Conservation (phyloP, 345 rosid species). For the Raphanus raphanistrum region DNA sequence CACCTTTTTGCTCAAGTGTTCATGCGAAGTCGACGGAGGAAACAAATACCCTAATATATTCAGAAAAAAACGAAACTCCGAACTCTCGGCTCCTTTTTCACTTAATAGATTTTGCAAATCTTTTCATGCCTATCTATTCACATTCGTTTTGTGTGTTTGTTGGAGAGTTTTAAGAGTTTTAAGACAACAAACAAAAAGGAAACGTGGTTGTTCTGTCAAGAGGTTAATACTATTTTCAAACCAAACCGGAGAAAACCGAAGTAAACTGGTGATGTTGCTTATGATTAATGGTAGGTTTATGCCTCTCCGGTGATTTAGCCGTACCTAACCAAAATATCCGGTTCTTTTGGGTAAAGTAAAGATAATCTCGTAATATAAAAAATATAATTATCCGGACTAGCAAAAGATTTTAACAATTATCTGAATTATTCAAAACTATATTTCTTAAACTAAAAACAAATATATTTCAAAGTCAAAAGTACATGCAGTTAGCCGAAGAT, state of each 20-base stretch:
- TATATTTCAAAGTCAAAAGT: neutral
- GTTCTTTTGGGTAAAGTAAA: neutral
- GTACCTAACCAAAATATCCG: neutral
- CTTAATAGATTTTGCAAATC: slow-evolving; percentile 11
- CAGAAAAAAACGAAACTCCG: slow-evolving; percentile 10
- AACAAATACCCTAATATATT: neutral
- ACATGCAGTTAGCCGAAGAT: neutral
- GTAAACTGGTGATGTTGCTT: neutral
- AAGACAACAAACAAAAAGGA: slow-evolving; percentile 1
- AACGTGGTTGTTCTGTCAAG: slow-evolving; percentile 1
- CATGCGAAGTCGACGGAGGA: neutral
- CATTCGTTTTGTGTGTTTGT: slow-evolving; percentile 10
- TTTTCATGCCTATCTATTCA: slow-evolving; percentile 9
- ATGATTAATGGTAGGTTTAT: neutral
- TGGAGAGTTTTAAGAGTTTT: slow-evolving; percentile 18
- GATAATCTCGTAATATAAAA: neutral
- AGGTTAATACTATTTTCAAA: neutral
- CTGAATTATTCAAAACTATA: neutral
- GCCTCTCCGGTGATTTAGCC: neutral
- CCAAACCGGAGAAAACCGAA: slow-evolving; percentile 1
- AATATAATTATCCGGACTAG: neutral
- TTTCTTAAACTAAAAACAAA: neutral
- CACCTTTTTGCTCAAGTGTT: neutral
- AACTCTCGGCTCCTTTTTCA: slow-evolving; percentile 26
- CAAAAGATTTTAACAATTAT: neutral